Evolutionary conservation across 257 asterid genomes (phyloP).

Genomic region (Jasminum sambac): DNA sequence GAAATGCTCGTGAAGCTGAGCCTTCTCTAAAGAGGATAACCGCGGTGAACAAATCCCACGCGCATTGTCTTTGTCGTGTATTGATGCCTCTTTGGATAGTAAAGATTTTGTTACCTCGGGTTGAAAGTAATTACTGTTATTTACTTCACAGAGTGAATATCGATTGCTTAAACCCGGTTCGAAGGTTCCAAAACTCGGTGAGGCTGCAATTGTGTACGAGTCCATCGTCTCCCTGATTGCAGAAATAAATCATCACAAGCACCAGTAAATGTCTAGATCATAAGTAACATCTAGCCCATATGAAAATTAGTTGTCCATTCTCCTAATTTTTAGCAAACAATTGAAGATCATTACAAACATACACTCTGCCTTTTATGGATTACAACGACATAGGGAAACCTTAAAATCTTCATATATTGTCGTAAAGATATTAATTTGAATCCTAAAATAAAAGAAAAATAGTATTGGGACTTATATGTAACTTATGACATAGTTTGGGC

Average conservation of each 20-base stretch:
- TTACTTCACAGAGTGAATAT: conserved; percentile 33
- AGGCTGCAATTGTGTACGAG: conserved; percentile 58
- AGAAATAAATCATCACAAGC: not conserved
- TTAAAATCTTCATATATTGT: too few species aligned
- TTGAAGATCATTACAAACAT: too few species aligned
- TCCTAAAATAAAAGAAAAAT: too few species aligned
- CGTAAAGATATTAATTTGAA: too few species aligned
- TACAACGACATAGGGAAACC: too few species aligned
- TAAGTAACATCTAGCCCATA: not conserved
- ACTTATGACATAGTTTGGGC: too few species aligned
- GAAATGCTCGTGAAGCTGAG: conserved; percentile 42
- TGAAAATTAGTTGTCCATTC: not conserved
- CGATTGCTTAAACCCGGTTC: conserved; percentile 36
- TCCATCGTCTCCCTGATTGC: conserved; percentile 59
- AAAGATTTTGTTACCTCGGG: conserved; percentile 46
- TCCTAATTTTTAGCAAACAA: not conserved
- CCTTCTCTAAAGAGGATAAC: conserved; percentile 42
- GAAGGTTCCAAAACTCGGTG: conserved; percentile 52
- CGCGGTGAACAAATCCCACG: conserved; percentile 29
- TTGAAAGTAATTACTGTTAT: conserved; percentile 25
- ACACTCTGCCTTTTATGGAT: too few species aligned
- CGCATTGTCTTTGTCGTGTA: conserved; percentile 28
- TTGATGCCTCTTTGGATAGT: conserved; percentile 39
- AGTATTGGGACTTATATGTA: too few species aligned
- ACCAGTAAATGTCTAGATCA: not conserved